Evolutionary conservation across 164 flowering plant genomes (phyloP).

Genomic region (Litsea cubeba): DNA sequence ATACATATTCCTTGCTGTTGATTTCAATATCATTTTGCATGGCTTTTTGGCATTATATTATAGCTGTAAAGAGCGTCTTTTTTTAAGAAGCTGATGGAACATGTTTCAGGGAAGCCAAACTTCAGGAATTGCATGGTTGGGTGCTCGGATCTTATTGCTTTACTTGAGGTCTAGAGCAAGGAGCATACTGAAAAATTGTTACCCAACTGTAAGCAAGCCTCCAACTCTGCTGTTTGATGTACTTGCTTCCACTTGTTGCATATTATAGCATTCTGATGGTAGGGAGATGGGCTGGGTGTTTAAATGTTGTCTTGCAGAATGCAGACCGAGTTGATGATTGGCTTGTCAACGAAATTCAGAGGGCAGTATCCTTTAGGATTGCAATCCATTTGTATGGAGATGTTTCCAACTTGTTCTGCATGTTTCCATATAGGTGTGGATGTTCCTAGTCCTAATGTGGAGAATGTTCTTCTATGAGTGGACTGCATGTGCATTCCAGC

Average conservation of each 20-base stretch:
- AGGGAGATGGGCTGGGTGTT: background rate
- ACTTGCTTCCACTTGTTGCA: background rate
- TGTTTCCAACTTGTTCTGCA: background rate
- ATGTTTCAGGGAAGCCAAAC: conserved; percentile 54
- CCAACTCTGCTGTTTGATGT: conserved; percentile 7
- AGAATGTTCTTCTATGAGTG: background rate
- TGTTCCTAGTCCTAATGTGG: no score
- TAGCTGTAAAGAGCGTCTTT: background rate
- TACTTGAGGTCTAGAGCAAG: conserved; percentile 52
- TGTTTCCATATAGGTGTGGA: background rate
- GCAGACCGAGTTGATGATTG: conserved; percentile 64
- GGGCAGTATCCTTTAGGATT: conserved; percentile 70
- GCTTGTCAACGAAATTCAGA: conserved; percentile 67
- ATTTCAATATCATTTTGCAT: background rate
- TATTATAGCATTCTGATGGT: background rate
- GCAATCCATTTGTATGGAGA: conserved; percentile 1
- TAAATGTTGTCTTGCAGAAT: conserved; percentile 39
- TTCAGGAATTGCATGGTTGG: conserved; percentile 59
- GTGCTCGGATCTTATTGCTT: conserved; percentile 50
- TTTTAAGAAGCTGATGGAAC: background rate
- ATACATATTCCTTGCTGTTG: background rate
- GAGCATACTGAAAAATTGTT: conserved; percentile 55
- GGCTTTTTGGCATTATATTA: background rate
- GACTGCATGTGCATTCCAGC: no score
- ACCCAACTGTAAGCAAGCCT: conserved; percentile 58